Evolutionary conservation across 768 basidiomycete species (phyloP), one percentile per base, ranked within the genome.

Genomic region (Rhodotorula babjevae): DNA sequence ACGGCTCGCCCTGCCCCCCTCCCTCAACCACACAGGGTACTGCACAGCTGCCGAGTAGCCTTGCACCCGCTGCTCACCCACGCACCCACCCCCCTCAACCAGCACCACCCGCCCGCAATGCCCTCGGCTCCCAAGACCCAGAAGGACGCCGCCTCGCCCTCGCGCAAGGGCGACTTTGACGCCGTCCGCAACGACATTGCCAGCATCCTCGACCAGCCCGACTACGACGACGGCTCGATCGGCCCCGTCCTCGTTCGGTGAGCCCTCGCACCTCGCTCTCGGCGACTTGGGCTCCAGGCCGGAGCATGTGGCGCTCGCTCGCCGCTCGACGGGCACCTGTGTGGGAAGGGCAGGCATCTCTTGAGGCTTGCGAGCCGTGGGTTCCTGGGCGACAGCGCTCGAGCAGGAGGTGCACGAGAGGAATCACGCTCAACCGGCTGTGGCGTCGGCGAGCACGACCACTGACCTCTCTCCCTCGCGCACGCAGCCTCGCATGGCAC

Each of bases 201-300:
- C 10, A n/a, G 29, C 15, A 53, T 77, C 59, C 67, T 73, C 60
- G 50, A 65, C 63, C 67, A 77, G 53, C 88, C 85, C 60, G 86
- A 87, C 47, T 96, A 97, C 82, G 95, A 98, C 80, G 94, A 93
- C 78, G 92, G 92, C n/a, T 91, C 90, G 6, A 92, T 87, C 23
- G 79, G 78, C 2, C 79, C 79, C 11, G 71, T 77, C 33, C 68
- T 79, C 18, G 78, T 77, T 29, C 49, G 73, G 72, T 73, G 25
- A 64, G 57, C 27, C 44, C 1, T 9, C 25, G 3, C 16, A n/a
- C 14, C 31, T 27, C 16, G 5, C 16, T 6, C 9, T 18, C 21
- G 59, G 18, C 44, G 14, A 46, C 44, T 46, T 46, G 44, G 44
- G 2, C 8, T 15, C 6, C 12, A 11, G 44, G 36, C 36, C 36